Conservation (phyloP, 2,329 filamentous ascomycete species). For the Magnaporthiopsis rhizophila region DNA sequence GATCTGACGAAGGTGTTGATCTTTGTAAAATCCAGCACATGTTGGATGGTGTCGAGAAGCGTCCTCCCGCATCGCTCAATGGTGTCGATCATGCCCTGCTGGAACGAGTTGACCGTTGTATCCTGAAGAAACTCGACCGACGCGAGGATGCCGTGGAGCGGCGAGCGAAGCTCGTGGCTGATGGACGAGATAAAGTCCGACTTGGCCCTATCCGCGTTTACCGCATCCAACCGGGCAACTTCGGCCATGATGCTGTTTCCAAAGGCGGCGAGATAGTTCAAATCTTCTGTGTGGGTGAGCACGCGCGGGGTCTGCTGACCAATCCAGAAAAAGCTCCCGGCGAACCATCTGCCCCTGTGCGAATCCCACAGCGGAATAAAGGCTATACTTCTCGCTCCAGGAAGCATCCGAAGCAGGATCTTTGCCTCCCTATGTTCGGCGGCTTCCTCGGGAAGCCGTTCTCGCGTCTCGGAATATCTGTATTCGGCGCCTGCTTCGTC, state of each 20-base stretch:
- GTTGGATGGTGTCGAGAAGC: slow-evolving; percentile 42
- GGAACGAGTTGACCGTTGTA: slow-evolving; percentile 36
- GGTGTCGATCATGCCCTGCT: slow-evolving; percentile 37
- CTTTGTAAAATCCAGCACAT: slow-evolving; percentile 42
- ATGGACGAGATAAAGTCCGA: slow-evolving; percentile 52
- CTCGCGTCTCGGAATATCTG: background rate
- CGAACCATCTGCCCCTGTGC: slow-evolving; percentile 13
- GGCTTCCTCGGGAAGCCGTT: background rate
- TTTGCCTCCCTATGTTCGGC: slow-evolving; percentile 16
- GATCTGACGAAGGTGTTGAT: slow-evolving; percentile 28
- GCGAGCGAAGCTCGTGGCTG: slow-evolving; percentile 53
- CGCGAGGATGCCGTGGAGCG: slow-evolving; percentile 51
- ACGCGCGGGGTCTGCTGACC: slow-evolving; percentile 32
- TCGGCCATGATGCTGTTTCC: slow-evolving; percentile 49
- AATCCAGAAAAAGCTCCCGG: slow-evolving; percentile 16
- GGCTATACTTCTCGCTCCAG: slow-evolving; percentile 35
- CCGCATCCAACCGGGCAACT: slow-evolving; percentile 34
- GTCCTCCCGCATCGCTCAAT: slow-evolving; percentile 44
- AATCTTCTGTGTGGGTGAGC: slow-evolving; percentile 33
- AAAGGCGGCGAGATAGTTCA: slow-evolving; percentile 44
- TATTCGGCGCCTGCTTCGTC: background rate
- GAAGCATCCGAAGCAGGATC: slow-evolving; percentile 27
- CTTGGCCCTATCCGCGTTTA: slow-evolving; percentile 38
- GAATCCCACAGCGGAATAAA: slow-evolving; percentile 41
- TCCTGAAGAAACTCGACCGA: slow-evolving; percentile 45